Conservation (phyloP, 2,329 filamentous ascomycete species). For the Lecanosticta acicola region DNA sequence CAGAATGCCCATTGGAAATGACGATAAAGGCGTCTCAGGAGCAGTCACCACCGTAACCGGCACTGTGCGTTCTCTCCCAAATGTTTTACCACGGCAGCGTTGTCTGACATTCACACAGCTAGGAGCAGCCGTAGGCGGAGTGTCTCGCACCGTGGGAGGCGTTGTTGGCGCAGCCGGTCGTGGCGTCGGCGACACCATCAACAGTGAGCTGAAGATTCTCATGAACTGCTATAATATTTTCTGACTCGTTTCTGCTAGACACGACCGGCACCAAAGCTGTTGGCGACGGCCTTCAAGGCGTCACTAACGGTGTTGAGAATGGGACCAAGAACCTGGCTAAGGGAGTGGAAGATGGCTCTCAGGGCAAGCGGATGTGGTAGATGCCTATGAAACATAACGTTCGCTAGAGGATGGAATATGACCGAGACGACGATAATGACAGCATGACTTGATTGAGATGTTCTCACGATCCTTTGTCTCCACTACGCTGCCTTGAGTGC, state of each 20-base stretch:
- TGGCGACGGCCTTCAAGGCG: slow-evolving; percentile 38
- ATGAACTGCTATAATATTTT: not conserved
- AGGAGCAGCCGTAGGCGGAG: slow-evolving; percentile 50
- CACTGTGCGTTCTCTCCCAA: slow-evolving; percentile 17
- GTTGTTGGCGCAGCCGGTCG: slow-evolving; percentile 46
- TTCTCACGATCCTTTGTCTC: no score
- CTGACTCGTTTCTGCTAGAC: not conserved
- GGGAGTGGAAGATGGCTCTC: slow-evolving; percentile 38
- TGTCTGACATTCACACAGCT: slow-evolving; percentile 10
- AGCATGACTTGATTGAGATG: no score
- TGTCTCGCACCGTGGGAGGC: slow-evolving; percentile 49
- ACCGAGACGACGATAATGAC: not conserved
- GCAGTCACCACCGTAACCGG: slow-evolving; percentile 28
- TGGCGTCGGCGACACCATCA: slow-evolving; percentile 41
- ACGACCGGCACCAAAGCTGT: slow-evolving; percentile 42
- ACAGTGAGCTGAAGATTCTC: slow-evolving; percentile 22
- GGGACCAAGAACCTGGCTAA: slow-evolving; percentile 38
- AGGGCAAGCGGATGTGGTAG: slow-evolving; percentile 10
- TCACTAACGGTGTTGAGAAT: slow-evolving; percentile 40
- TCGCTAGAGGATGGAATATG: no score
- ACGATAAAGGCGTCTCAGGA: slow-evolving; percentile 23
- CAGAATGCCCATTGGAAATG: no score
- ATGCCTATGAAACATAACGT: not conserved
- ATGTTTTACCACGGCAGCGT: not conserved
- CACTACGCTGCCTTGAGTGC: no score